Conservation (phyloP, 306 rosid genomes). For the Lathyrus tuberosus region DNA sequence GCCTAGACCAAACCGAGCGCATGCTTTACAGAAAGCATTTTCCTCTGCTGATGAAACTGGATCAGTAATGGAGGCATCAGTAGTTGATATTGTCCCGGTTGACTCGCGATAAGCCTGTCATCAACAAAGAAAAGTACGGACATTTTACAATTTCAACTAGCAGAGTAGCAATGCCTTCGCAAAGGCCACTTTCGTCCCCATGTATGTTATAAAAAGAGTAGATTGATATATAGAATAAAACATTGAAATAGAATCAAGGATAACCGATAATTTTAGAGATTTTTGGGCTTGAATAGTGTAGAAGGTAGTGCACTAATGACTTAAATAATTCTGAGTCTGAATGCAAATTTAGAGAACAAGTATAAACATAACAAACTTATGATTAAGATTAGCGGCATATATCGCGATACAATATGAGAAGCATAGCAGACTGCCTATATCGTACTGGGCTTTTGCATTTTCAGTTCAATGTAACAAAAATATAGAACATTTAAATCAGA, state of each 20-base stretch:
- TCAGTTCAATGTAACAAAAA: too few species aligned
- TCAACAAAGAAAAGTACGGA: constrained; percentile 15
- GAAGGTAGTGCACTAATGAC: neutral
- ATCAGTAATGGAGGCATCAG: constrained; percentile 55
- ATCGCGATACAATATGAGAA: neutral
- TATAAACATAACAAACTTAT: neutral
- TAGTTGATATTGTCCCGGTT: constrained; percentile 76
- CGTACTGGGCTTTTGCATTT: too few species aligned
- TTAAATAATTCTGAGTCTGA: neutral
- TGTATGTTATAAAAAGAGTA: neutral
- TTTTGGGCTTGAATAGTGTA: neutral
- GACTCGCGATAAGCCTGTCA: constrained; percentile 92
- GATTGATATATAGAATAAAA: neutral
- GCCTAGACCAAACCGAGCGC: constrained; percentile 99
- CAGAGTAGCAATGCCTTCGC: neutral
- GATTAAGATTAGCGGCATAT: neutral
- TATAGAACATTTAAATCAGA: neutral
- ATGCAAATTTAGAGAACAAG: neutral
- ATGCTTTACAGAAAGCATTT: constrained; percentile 92
- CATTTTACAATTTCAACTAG: constrained; percentile 3
- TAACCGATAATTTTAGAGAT: neutral
- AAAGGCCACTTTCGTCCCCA: neutral
- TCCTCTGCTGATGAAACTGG: constrained; percentile 98
- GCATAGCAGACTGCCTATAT: neutral
- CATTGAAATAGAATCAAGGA: neutral